These are phyloP conservation scores for Salix udensis DNA, from an alignment of 345 rosid species.

Conservation along the genomic window DNA sequence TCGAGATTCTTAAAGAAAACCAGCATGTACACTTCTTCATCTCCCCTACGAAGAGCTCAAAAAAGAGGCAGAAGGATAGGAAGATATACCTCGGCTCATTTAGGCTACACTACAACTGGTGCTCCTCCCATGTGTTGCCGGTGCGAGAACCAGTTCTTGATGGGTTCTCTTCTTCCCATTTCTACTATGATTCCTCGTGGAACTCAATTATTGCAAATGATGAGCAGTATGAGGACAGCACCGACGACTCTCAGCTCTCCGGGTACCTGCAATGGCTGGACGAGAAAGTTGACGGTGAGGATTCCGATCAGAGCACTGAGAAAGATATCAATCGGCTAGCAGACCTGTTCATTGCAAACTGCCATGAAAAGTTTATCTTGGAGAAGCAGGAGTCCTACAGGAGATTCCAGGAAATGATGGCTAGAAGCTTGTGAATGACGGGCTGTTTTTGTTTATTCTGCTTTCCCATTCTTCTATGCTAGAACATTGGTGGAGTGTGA, in stretches of 20 bases:
- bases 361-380: constrained; percentile 80
- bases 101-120: constrained; percentile 86
- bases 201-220: constrained; percentile 35
- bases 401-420: constrained; percentile 80
- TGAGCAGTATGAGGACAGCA: constrained; percentile 23
- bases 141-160: constrained; percentile 50
- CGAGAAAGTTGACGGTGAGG: constrained; percentile 28
- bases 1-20: constrained; percentile 44
- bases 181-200: constrained; percentile 54
- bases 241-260: constrained; percentile 43
- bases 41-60: constrained; percentile 36
- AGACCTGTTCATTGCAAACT: constrained; percentile 70
- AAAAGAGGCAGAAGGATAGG: constrained; percentile 37
- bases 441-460: background rate
- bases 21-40: constrained; percentile 35
- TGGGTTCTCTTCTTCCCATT: constrained; percentile 34
- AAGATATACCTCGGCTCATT: constrained; percentile 70
- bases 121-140: constrained; percentile 68
- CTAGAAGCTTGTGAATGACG: constrained; percentile 50
- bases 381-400: constrained; percentile 97
- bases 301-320: too few relatives aligned
- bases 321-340: constrained; percentile 81
- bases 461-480: constrained; percentile 32
- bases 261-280: constrained; percentile 70
- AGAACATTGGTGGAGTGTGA: constrained; percentile 17